These are phyloP conservation scores for Tolypocladium guangdongense DNA, from an alignment of 2,329 filamentous ascomycete genomes.

Conservation along the genomic window DNA sequence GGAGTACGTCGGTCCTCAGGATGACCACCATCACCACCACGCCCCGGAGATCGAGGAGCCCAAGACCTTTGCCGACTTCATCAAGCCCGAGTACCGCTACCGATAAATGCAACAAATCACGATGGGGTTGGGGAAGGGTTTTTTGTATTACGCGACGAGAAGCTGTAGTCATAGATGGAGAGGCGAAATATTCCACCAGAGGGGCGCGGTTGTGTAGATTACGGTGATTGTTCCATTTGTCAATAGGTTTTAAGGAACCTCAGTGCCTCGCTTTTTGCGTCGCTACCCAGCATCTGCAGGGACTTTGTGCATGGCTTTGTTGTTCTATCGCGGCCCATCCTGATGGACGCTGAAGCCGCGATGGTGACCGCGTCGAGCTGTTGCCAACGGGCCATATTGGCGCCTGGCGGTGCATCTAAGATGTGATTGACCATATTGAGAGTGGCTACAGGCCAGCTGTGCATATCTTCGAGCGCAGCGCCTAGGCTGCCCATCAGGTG, in stretches of 20 bases:
- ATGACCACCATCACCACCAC: constrained; percentile 56
- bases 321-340: not conserved
- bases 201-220: constrained; percentile 28
- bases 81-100: constrained; percentile 92
- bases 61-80: constrained; percentile 93
- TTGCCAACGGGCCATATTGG: not conserved
- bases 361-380: not conserved
- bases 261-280: constrained; percentile 6
- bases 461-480: not conserved
- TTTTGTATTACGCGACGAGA: constrained; percentile 15
- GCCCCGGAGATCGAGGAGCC: constrained; percentile 65
- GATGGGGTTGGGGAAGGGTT: constrained; percentile 1
- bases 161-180: constrained; percentile 9
- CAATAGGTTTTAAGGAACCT: constrained; percentile 20
- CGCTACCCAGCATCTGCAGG: not conserved
- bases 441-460: not conserved
- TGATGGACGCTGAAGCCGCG: not conserved
- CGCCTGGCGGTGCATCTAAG: not conserved
- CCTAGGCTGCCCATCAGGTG: not conserved
- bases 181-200: constrained; percentile 10
- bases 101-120: constrained; percentile 20
- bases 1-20: constrained; percentile 81
- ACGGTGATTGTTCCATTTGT: constrained; percentile 24
- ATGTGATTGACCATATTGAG: not conserved
- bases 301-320: not conserved